Percentiles rank a stretch among this genome's conserved stretches.
Conservation (phyloP, 768 basidiomycete genomes). For the Tylopilus felleus region DNA sequence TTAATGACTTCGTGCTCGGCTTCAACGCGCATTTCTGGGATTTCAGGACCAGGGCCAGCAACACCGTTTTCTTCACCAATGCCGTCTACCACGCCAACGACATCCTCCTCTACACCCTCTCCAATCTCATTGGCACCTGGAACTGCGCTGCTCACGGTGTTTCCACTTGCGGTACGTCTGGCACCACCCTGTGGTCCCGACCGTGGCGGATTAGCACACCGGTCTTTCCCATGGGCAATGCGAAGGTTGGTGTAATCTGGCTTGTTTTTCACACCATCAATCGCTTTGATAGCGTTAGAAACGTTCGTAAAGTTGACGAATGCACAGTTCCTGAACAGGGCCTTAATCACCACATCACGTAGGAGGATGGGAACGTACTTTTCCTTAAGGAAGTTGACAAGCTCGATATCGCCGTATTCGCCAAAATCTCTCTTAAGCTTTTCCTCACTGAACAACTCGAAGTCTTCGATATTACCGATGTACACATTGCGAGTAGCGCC, state of each 20-base stretch:
- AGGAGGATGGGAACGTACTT: conserved; percentile 58
- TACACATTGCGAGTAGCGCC: conserved; percentile 98
- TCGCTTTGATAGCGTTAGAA: conserved; percentile 96
- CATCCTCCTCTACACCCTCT: conserved; percentile 26
- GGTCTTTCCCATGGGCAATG: conserved; percentile 93
- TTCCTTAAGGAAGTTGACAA: conserved; percentile 93
- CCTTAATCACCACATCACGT: neutral
- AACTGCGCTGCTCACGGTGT: conserved; percentile 24
- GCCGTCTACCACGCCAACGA: conserved; percentile 17
- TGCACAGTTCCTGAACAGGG: conserved; percentile 72
- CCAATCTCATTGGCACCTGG: conserved; percentile 12
- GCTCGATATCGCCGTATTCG: conserved; percentile 95
- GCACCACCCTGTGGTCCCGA: conserved; percentile 78
- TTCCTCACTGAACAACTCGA: conserved; percentile 87
- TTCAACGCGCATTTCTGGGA: conserved; percentile 46
- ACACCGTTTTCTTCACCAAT: conserved; percentile 25
- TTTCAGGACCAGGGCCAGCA: conserved; percentile 26
- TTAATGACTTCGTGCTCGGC: conserved; percentile 26
- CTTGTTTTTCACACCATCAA: conserved; percentile 90
- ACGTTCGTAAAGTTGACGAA: conserved; percentile 97
- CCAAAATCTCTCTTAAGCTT: conserved; percentile 90
- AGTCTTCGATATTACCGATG: conserved; percentile 93
- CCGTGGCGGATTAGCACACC: conserved; percentile 90
- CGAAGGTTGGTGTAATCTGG: conserved; percentile 87
- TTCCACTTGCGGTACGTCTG: conserved; percentile 46